These are phyloP conservation scores for Aciculosporium take DNA, from an alignment of 2,329 filamentous ascomycete species.

Conservation along the genomic window DNA sequence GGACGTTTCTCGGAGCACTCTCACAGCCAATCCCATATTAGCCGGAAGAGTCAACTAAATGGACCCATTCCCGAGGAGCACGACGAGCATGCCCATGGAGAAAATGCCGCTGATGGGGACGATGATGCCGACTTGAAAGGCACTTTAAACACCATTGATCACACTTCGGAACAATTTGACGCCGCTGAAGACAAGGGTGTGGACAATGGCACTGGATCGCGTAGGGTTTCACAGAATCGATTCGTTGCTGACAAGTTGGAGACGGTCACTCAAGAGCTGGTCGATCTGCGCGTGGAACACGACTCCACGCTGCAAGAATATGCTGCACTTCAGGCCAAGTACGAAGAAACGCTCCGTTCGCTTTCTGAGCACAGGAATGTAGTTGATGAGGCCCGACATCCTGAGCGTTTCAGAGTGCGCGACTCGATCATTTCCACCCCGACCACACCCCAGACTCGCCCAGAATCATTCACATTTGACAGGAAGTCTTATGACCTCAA, in stretches of 20 bases:
- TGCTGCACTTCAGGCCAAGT: slow-evolving; percentile 71
- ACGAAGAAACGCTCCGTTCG: slow-evolving; percentile 73
- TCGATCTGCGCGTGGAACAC: slow-evolving; percentile 82
- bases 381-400: slow-evolving; percentile 63
- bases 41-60: slow-evolving; percentile 38
- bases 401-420: slow-evolving; percentile 30
- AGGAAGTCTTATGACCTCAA: slow-evolving; percentile 56
- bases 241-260: slow-evolving; percentile 90
- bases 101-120: slow-evolving; percentile 30
- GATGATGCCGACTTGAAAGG: neutral
- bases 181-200: slow-evolving; percentile 23
- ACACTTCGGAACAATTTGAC: neutral
- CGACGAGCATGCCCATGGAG: slow-evolving; percentile 34
- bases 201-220: slow-evolving; percentile 25
- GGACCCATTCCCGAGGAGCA: slow-evolving; percentile 41
- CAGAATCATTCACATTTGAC: slow-evolving; percentile 76
- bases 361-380: slow-evolving; percentile 76
- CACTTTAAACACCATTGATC: neutral
- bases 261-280: slow-evolving; percentile 76
- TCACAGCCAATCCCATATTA: slow-evolving; percentile 38
- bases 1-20: slow-evolving; percentile 36
- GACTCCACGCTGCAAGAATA: slow-evolving; percentile 71
- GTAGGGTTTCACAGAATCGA: slow-evolving; percentile 65
- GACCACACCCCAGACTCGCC: slow-evolving; percentile 36
- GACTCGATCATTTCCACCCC: slow-evolving; percentile 40